Evolutionary conservation across 2,329 filamentous ascomycete species (phyloP), one percentile per base, ranked within the genome.

Genomic region (Xylariaceae sp.): DNA sequence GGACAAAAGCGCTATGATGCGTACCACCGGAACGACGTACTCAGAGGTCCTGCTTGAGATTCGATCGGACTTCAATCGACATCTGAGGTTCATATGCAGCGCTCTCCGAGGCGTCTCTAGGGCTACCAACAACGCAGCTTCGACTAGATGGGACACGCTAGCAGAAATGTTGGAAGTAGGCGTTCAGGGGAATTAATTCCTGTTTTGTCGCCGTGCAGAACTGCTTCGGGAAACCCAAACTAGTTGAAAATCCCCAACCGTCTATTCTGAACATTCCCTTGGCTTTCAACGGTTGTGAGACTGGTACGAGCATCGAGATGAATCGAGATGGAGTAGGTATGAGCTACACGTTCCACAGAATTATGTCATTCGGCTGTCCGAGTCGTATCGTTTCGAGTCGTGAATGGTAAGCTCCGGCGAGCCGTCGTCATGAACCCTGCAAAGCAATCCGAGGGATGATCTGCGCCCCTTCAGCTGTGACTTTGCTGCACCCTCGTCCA

Each of bases 51-150:
- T 93, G 32, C 62, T 57, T 31, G 72, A 73, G 33, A 75, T 89
- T 34, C 76, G 74, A 41, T 64, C 62, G 2, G 76, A 87, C 38
- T 87, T 87, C 53, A 76, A 83, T 41, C 73, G 74, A 33, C 69
- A 85, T 36, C 56, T 89, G 19, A 69, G 75, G 0, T 95, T 95
- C 60, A 72, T 93, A 12, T 75, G 75, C 2, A 80, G 83, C 37
- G 89, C 87, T 0, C 60, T 96, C 48, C 78, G 83, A 40, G 84
- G 85, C 9, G 79, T 93, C 9, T 83, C 87, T 37, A 76, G 89
- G 52, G 85, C 83, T 26, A 83, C 85, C 36, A 80, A 80, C 19
- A 81, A 87, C 41, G 58, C 63, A 12, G 67, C 70, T 31, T 64
- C 73, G 55, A 57, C 76, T 24, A 79, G 83, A 59, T 91, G 89